Conservation (phyloP, 768 basidiomycete species). For the Mycena filopes region DNA sequence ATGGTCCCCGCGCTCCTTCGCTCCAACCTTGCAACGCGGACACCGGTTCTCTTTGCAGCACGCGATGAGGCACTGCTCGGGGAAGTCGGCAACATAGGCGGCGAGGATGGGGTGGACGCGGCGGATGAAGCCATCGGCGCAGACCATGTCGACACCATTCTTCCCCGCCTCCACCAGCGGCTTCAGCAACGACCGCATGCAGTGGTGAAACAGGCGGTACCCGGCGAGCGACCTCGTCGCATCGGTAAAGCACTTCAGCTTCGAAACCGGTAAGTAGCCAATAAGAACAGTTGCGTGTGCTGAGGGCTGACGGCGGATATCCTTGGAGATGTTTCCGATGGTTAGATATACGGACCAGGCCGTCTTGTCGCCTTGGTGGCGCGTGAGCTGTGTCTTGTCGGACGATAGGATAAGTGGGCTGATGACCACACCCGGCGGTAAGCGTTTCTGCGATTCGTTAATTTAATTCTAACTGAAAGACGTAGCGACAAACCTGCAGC, state of each 20-base stretch:
- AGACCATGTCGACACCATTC: conserved; percentile 4
- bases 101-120: conserved; percentile 1
- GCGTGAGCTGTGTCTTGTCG: conserved; percentile 9
- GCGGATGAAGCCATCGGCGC: conserved; percentile 5
- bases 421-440: conserved; percentile 12
- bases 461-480: neutral
- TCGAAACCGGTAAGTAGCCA: conserved; percentile 2
- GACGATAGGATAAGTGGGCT: conserved; percentile 5
- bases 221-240: conserved; percentile 1
- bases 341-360: conserved; percentile 1
- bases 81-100: neutral
- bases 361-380: neutral
- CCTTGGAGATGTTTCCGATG: neutral
- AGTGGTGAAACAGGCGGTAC: conserved; percentile 4
- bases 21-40: neutral
- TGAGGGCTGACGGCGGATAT: neutral
- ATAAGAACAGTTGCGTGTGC: neutral
- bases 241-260: conserved; percentile 3
- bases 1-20: neutral
- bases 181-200: conserved; percentile 8
- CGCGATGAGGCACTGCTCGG: conserved; percentile 8
- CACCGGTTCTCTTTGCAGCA: conserved; percentile 9
- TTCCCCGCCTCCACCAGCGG: conserved; percentile 4
- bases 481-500: neutral
- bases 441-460: neutral